Evolutionary conservation across 306 rosid genomes (phyloP).

Genomic region (Corylus heterophylla): DNA sequence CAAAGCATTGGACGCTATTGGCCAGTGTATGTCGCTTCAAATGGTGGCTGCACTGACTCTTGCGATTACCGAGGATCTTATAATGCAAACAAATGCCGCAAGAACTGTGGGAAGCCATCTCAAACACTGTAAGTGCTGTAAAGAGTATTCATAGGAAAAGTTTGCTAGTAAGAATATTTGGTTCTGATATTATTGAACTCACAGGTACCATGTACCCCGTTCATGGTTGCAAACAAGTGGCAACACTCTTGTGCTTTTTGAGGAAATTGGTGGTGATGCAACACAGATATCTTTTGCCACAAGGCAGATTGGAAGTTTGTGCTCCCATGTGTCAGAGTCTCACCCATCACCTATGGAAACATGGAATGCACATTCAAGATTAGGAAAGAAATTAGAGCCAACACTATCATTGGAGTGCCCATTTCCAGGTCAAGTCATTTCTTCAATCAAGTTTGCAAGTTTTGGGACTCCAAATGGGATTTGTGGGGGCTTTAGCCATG

Average conservation of each 20-base stretch:
- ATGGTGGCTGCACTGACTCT: slow-evolving; percentile 46
- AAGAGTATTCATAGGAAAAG: too few relatives aligned
- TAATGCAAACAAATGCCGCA: slow-evolving; percentile 59
- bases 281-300: too few relatives aligned
- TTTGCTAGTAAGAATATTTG: too few relatives aligned
- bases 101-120: slow-evolving; percentile 85
- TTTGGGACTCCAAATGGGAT: slow-evolving; percentile 77
- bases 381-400: slow-evolving; percentile 43
- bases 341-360: slow-evolving; percentile 72
- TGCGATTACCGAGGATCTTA: slow-evolving; percentile 72
- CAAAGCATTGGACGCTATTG: slow-evolving; percentile 95
- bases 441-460: slow-evolving; percentile 86
- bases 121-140: too few relatives aligned
- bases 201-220: slow-evolving; percentile 83
- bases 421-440: slow-evolving; percentile 63
- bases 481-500: slow-evolving; percentile 75
- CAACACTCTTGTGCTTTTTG: too few relatives aligned
- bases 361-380: slow-evolving; percentile 57
- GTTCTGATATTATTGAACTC: too few relatives aligned
- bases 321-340: slow-evolving; percentile 72
- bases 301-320: too few relatives aligned
- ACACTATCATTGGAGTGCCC: slow-evolving; percentile 71
- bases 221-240: slow-evolving; percentile 65
- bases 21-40: slow-evolving; percentile 62
- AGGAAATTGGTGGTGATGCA: too few relatives aligned